A percentile compares a stretch with the other conserved stretches of the same genome.
phyloP scores from a whole-genome alignment of 352 stramenopile species.

The Pythium dissimile region DNA sequence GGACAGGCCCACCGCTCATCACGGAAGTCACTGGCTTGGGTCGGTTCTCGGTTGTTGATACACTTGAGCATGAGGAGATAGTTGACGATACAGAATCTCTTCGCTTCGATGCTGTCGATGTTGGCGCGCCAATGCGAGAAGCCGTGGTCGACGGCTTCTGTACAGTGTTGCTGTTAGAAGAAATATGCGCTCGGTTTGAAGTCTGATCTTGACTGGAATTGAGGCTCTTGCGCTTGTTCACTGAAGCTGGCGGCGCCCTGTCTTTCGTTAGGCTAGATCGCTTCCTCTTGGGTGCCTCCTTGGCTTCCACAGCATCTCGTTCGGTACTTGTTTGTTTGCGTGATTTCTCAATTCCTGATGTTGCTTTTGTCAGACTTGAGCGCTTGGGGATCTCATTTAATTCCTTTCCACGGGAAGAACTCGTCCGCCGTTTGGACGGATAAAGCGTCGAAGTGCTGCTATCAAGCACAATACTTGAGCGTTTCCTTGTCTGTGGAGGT shows the following conservation, averaged over 20 bases:
- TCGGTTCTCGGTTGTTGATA: conserved; percentile 21
- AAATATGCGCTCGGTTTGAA: background rate
- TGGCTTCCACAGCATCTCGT: background rate
- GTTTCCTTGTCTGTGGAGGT: conserved; percentile 3
- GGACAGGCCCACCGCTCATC: conserved; percentile 14
- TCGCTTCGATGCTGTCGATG: conserved; percentile 6
- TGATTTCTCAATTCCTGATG: background rate
- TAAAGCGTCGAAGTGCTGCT: conserved; percentile 16
- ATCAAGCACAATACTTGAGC: conserved; percentile 21
- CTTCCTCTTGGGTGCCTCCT: conserved; percentile 5
- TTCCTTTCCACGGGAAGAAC: conserved; percentile 9
- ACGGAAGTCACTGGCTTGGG: conserved; percentile 1
- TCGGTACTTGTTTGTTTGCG: conserved; percentile 14
- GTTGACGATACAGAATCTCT: conserved; percentile 51
- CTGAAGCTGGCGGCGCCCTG: background rate
- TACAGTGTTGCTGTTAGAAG: background rate
- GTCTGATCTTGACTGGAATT: background rate
- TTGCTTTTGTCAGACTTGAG: conserved; percentile 10
- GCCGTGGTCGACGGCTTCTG: conserved; percentile 1
- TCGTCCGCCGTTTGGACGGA: conserved; percentile 21
- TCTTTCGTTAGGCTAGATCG: conserved; percentile 10
- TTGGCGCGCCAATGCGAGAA: background rate
- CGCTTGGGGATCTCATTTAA: conserved; percentile 7
- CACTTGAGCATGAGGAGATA: conserved; percentile 48
- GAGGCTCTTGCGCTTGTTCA: background rate